phyloP scores from a whole-genome alignment of 345 rosid species.

The Gossypium sturtianum region DNA sequence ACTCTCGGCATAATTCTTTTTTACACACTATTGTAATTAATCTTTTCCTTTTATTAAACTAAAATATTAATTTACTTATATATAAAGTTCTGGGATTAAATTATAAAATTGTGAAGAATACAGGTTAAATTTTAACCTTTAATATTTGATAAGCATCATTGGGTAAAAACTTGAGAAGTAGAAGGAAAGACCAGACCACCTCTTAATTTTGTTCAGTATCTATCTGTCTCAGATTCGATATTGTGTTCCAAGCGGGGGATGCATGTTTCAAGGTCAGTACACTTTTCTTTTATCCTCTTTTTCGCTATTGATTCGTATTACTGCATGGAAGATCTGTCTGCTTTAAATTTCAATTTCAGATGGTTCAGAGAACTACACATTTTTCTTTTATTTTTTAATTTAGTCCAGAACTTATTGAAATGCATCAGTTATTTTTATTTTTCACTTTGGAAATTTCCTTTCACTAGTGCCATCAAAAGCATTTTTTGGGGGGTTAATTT shows the following conservation, averaged over 20 bases:
- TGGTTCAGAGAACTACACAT: not conserved
- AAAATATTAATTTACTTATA: too few relatives aligned
- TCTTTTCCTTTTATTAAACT: too few relatives aligned
- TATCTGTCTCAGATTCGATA: not conserved
- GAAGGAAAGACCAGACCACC: not conserved
- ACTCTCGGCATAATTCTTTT: too few relatives aligned
- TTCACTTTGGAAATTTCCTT: constrained; percentile 9
- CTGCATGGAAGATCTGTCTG: not conserved
- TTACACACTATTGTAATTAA: too few relatives aligned
- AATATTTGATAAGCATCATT: too few relatives aligned
- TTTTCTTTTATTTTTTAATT: not conserved
- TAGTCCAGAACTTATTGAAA: constrained; percentile 3
- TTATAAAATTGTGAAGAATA: too few relatives aligned
- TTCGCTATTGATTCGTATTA: not conserved
- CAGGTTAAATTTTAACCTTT: too few relatives aligned
- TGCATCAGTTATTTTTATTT: constrained; percentile 8
- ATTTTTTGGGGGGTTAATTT: not conserved
- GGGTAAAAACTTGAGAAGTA: not conserved
- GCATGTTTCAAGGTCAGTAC: not conserved
- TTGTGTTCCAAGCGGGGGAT: not conserved
- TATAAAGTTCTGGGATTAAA: too few relatives aligned
- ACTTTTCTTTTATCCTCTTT: not conserved
- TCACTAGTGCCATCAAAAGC: not conserved
- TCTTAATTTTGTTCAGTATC: not conserved
- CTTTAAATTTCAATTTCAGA: not conserved